These are phyloP conservation scores for Groenewaldozyma tartarivorans DNA, from an alignment of 805 yeast genomes.

Conservation along the genomic window DNA sequence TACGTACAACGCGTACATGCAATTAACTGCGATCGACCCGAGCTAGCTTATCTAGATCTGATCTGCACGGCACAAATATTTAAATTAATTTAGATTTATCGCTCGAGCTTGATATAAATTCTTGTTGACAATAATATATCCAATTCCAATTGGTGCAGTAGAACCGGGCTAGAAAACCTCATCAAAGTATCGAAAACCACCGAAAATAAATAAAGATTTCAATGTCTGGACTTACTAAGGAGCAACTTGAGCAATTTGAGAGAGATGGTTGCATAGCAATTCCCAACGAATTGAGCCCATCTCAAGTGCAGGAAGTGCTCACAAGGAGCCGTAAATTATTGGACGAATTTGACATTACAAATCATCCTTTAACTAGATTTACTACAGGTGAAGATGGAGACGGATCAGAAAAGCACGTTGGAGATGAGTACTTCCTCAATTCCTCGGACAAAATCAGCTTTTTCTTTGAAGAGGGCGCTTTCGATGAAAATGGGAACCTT, in stretches of 20 bases:
- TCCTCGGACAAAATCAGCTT: slow-evolving; percentile 61
- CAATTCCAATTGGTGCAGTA: too few relatives aligned
- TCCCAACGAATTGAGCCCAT: slow-evolving; percentile 40
- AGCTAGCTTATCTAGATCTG: too few relatives aligned
- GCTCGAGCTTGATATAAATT: too few relatives aligned
- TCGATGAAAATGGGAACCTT: slow-evolving; percentile 44
- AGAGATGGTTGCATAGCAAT: slow-evolving; percentile 53
- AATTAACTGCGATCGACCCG: too few relatives aligned
- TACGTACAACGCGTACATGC: too few relatives aligned
- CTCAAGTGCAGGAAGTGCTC: slow-evolving; percentile 34
- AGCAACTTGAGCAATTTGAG: slow-evolving; percentile 43
- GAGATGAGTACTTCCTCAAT: slow-evolving; percentile 61
- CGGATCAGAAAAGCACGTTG: slow-evolving; percentile 48
- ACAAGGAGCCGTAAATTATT: slow-evolving; percentile 38
- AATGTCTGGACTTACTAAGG: slow-evolving; percentile 29
- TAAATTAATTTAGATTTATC: too few relatives aligned
- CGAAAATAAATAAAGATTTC: too few relatives aligned
- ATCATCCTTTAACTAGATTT: slow-evolving; percentile 64
- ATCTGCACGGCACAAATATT: too few relatives aligned
- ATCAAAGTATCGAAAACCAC: too few relatives aligned
- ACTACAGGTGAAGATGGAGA: slow-evolving; percentile 39
- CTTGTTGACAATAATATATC: too few relatives aligned
- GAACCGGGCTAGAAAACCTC: too few relatives aligned
- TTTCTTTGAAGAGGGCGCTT: slow-evolving; percentile 66
- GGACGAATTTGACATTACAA: slow-evolving; percentile 38